Percentiles rank a stretch among this genome's conserved stretches.
Evolutionary conservation across 192 early-diverging fungal genomes (phyloP).

Genomic region (Gigaspora rosea): DNA sequence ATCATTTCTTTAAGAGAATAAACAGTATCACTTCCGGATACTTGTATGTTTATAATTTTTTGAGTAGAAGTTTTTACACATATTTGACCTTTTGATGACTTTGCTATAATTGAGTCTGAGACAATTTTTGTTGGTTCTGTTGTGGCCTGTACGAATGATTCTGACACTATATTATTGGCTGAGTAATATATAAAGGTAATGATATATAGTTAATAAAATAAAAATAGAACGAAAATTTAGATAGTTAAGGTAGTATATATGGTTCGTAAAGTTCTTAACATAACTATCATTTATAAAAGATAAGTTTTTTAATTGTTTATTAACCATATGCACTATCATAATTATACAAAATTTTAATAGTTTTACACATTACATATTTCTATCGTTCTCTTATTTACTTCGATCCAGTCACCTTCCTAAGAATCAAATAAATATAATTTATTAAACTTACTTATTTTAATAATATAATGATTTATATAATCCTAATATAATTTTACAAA

Average conservation of each 20-base stretch:
- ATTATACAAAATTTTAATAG: neutral
- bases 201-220: too few species aligned
- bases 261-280: too few species aligned
- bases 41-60: neutral
- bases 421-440: neutral
- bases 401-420: conserved; percentile 16
- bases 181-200: too few species aligned
- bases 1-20: neutral
- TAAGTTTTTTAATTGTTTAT: too few species aligned
- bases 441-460: neutral
- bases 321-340: neutral
- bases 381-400: neutral
- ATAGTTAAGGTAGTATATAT: too few species aligned
- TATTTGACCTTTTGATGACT: neutral
- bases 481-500: neutral
- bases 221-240: too few species aligned
- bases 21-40: neutral
- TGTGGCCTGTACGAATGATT: neutral
- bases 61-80: neutral
- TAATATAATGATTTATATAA: neutral
- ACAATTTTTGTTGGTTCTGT: neutral
- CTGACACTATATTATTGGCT: too few species aligned
- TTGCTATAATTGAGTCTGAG: neutral
- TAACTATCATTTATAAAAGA: too few species aligned
- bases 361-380: neutral